These are phyloP conservation scores for Salix viminalis DNA, from an alignment of 345 rosid species.

Conservation along the genomic window DNA sequence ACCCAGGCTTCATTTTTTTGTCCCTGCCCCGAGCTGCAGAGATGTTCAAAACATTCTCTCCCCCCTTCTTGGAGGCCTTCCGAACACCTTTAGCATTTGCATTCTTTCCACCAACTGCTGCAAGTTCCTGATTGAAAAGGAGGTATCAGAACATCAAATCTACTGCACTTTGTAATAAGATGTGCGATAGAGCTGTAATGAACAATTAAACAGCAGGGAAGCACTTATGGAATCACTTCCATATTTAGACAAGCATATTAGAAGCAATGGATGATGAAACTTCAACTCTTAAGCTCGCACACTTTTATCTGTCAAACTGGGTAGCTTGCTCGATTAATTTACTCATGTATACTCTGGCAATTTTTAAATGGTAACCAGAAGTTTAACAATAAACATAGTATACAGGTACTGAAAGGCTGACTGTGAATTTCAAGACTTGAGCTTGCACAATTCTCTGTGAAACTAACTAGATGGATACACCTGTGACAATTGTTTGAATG, in stretches of 20 bases:
- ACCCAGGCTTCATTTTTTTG: constrained; percentile 50
- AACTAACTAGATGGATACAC: neutral
- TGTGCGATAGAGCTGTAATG: neutral
- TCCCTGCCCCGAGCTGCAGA: constrained; percentile 44
- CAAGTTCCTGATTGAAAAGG: constrained; percentile 53
- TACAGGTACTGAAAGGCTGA: neutral
- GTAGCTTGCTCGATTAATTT: neutral
- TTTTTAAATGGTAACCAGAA: neutral
- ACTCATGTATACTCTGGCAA: neutral
- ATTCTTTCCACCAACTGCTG: constrained; percentile 72
- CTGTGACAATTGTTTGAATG: neutral
- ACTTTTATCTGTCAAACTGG: neutral
- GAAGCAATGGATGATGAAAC: neutral
- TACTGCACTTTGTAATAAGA: neutral
- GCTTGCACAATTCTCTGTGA: neutral
- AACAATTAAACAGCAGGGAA: neutral
- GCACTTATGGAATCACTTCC: neutral
- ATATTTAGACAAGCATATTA: neutral
- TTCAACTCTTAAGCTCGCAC: neutral
- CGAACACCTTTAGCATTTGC: constrained; percentile 59
- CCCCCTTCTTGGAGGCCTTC: constrained; percentile 63
- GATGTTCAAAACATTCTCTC: constrained; percentile 44
- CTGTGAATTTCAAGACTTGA: neutral
- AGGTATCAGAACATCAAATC: neutral
- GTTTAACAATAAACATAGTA: neutral